Conservation (phyloP, 2,329 filamentous ascomycete genomes). For the Fusarium sp. region DNA sequence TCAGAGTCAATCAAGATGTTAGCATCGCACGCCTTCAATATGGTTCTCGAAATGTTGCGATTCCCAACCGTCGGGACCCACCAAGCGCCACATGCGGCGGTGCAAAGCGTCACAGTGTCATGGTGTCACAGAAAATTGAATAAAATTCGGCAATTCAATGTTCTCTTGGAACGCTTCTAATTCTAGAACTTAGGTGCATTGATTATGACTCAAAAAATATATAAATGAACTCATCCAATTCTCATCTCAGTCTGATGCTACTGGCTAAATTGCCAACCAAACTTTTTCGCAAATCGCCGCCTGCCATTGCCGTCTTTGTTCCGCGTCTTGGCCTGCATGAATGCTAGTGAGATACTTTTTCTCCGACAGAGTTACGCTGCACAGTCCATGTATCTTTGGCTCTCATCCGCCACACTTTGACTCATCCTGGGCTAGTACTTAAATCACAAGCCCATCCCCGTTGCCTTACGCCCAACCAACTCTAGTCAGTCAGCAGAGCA, state of each 20-base stretch:
- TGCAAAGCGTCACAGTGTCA: neutral
- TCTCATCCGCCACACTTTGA: slow-evolving; percentile 33
- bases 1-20: neutral
- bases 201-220: too few relatives aligned
- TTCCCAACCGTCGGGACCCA: neutral
- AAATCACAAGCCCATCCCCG: slow-evolving; percentile 30
- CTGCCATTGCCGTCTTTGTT: neutral
- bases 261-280: neutral
- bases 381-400: neutral
- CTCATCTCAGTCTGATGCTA: too few relatives aligned
- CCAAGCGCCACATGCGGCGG: slow-evolving; percentile 31
- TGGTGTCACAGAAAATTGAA: too few relatives aligned
- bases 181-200: too few relatives aligned
- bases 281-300: neutral
- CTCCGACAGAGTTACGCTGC: neutral
- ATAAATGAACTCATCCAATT: too few relatives aligned
- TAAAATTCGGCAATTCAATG: too few relatives aligned
- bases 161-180: too few relatives aligned
- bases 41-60: neutral
- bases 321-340: neutral
- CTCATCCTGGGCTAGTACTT: slow-evolving; percentile 28
- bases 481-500: slow-evolving; percentile 40
- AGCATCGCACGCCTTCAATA: too few relatives aligned
- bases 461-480: slow-evolving; percentile 26
- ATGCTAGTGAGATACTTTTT: slow-evolving; percentile 28